phyloP scores from a whole-genome alignment of 805 yeast species.

The Myxozyma kluyveri region DNA sequence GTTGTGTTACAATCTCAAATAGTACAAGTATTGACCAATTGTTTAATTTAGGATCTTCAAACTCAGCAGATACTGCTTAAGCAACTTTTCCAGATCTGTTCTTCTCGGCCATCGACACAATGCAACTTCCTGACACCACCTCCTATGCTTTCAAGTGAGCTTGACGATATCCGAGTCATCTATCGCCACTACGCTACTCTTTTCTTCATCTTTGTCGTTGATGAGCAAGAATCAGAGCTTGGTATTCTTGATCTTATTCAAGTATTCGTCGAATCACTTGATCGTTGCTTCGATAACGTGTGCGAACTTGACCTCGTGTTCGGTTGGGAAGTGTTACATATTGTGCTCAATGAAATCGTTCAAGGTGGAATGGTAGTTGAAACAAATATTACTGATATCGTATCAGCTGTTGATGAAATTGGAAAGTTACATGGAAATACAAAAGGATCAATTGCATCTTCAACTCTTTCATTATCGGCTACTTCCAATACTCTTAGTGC shows the following conservation, averaged over 20 bases:
- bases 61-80: conserved; percentile 76
- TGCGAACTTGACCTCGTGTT: conserved; percentile 96
- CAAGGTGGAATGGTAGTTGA: conserved; percentile 99
- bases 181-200: conserved; percentile 93
- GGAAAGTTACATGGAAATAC: conserved; percentile 29
- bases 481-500: conserved; percentile 24
- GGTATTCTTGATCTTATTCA: conserved; percentile 93
- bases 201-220: conserved; percentile 94
- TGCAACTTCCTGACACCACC: conserved; percentile 92
- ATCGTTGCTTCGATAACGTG: conserved; percentile 88
- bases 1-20: not conserved
- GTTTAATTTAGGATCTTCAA: conserved; percentile 52
- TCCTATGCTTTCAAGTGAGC: conserved; percentile 54
- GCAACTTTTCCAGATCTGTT: conserved; percentile 77
- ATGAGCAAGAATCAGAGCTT: conserved; percentile 90
- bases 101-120: conserved; percentile 67
- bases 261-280: conserved; percentile 92
- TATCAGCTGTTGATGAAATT: conserved; percentile 49
- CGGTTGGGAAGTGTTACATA: conserved; percentile 95
- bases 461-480: conserved; percentile 23
- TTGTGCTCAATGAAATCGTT: conserved; percentile 78
- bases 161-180: conserved; percentile 76
- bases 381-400: conserved; percentile 77
- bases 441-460: conserved; percentile 23
- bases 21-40: not conserved